Evolutionary conservation across 1,139 yeast genomes (phyloP), one percentile per base, ranked within the genome.

Genomic region (Blastobotrys malaysiensis): DNA sequence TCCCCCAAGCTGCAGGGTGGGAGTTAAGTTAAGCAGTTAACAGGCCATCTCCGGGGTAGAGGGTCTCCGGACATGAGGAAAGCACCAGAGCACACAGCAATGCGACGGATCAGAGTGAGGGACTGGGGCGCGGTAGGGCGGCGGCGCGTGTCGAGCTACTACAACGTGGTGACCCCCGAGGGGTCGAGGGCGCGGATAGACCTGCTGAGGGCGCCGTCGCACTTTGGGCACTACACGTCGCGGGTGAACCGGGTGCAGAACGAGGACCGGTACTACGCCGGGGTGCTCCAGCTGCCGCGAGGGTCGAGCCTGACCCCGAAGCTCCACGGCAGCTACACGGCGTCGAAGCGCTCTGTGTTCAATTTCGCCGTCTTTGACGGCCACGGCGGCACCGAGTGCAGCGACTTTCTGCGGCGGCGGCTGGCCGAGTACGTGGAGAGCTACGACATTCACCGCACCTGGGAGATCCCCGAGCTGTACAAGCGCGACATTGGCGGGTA

Each of bases 301-400:
- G 66, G 69, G 11, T 76, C 77, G 9, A 65, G 75, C 13, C 57
- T 69, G 24, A 63, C 68, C 9, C 70, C 74, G 7, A 36, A 44
- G 21, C n/a, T n/a, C n/a, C 26, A 44, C 14, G 9, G 54, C 54
- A 50, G 56, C 18, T 52, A 61, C 9, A 49, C 59, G 46, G 56
- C 53, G 9, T 55, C 61, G 16, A 64, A 68, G 26, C 62, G 72
- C 3, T 65, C 65, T 43, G 79, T 82, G 31, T 85, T 89, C 70
- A 82, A 82, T 63, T 83, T 87, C 67, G 81, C 82, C 50, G 79
- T 93, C 1, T 90, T 86, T 69, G 99, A 93, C 69, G 99, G 98
- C 1, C 99, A 93, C 69, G 98, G 98, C 3, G 96, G 97, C 16
- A 78, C 76, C 39, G 82, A 84, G 57, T 88, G 96, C 64, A 77